A percentile compares a stretch with the other conserved stretches of the same genome.
phyloP scores from a whole-genome alignment of 768 basidiomycete species.

The Paxillus involutus region DNA sequence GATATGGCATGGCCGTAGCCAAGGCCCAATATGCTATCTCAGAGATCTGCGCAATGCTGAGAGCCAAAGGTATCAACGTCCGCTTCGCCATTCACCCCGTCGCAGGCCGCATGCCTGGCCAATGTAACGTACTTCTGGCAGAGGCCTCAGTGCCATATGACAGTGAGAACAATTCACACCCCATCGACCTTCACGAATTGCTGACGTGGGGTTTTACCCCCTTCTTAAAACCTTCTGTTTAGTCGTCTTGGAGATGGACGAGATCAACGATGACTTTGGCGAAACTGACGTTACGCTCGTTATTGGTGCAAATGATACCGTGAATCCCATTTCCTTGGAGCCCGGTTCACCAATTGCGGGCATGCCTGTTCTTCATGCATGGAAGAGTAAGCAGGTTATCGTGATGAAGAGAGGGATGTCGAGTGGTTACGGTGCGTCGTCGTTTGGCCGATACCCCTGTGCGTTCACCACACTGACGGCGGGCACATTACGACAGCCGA shows the following conservation, averaged over 20 bases:
- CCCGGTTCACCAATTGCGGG: conserved; percentile 86
- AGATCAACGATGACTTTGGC: conserved; percentile 89
- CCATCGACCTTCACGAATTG: neutral
- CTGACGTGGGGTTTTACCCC: neutral
- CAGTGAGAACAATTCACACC: conserved; percentile 44
- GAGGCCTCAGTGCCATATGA: conserved; percentile 92
- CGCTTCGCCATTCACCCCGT: conserved; percentile 90
- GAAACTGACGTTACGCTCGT: conserved; percentile 90
- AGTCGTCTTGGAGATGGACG: conserved; percentile 94
- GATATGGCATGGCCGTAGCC: conserved; percentile 91
- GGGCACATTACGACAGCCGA: conserved; percentile 52
- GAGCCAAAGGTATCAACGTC: conserved; percentile 74
- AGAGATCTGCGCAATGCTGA: conserved; percentile 73
- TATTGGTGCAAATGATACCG: conserved; percentile 91
- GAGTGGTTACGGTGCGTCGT: conserved; percentile 72
- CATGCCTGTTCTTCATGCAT: conserved; percentile 90
- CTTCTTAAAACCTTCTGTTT: conserved; percentile 1
- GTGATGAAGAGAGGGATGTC: conserved; percentile 94
- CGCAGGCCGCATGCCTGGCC: conserved; percentile 91
- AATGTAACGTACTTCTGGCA: conserved; percentile 89
- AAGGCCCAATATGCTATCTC: conserved; percentile 81
- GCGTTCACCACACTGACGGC: neutral
- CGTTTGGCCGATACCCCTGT: neutral
- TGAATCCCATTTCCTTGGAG: conserved; percentile 88
- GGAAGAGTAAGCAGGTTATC: conserved; percentile 91